phyloP scores from a whole-genome alignment of 192 early-diverging fungal genomes.

The Endogone sp. region DNA sequence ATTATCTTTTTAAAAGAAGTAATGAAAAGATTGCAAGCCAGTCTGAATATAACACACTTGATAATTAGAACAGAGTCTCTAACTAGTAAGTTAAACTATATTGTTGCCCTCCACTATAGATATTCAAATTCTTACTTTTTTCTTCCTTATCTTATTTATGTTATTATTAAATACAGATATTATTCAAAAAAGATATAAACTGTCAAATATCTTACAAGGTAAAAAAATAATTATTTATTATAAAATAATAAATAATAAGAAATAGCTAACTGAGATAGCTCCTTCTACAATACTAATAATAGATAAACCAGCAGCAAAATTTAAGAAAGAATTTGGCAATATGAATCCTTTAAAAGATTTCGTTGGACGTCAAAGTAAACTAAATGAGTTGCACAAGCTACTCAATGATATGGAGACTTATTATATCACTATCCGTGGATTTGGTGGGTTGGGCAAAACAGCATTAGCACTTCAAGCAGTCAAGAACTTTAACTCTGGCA shows the following conservation, averaged over 20 bases:
- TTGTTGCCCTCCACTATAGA: not conserved
- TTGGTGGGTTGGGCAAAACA: not conserved
- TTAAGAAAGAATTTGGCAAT: not conserved
- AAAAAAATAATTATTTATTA: too few relatives aligned
- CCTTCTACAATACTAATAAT: too few relatives aligned
- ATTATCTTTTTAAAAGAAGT: too few relatives aligned
- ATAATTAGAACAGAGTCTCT: not conserved
- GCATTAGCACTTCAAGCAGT: not conserved
- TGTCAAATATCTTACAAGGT: too few relatives aligned
- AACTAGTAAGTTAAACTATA: too few relatives aligned
- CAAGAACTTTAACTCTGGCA: not conserved
- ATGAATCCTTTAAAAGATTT: not conserved
- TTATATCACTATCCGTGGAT: not conserved
- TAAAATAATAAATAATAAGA: too few relatives aligned
- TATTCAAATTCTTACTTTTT: not conserved
- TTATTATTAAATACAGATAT: too few relatives aligned
- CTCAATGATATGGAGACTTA: not conserved
- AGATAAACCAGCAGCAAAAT: not conserved
- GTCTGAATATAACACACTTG: not conserved
- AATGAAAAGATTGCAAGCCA: not conserved
- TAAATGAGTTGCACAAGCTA: not conserved
- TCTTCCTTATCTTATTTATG: not conserved
- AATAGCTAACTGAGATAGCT: too few relatives aligned
- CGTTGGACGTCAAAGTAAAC: not conserved
- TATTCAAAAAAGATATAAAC: too few relatives aligned